Conservation (phyloP, 352 stramenopile genomes). For the Pythium folliculosum region DNA sequence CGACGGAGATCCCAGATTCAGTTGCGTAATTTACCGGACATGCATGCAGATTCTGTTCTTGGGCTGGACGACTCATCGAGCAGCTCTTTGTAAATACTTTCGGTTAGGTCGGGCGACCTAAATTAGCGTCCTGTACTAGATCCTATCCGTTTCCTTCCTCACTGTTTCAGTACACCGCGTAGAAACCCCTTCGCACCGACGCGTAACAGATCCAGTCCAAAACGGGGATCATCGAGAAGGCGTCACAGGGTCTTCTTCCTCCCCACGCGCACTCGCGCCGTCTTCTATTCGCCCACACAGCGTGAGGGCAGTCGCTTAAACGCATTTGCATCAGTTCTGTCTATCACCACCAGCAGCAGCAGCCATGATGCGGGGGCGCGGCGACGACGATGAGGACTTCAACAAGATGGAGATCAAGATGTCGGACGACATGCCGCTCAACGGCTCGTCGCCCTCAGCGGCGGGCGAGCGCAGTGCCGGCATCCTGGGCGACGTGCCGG, state of each 20-base stretch:
- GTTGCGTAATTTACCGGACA: neutral
- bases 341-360: neutral
- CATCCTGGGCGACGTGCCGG: constrained; percentile 30
- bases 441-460: constrained; percentile 14
- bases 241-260: neutral
- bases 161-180: constrained; percentile 4
- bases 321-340: neutral
- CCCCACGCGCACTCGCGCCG: too few relatives aligned
- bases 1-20: constrained; percentile 7
- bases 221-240: constrained; percentile 1
- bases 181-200: neutral
- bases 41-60: neutral
- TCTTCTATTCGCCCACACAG: neutral
- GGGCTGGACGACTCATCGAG: neutral
- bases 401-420: constrained; percentile 36
- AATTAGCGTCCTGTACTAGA: neutral
- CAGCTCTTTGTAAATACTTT: constrained; percentile 8
- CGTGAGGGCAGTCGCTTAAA: neutral
- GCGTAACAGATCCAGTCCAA: neutral
- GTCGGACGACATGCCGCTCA: constrained; percentile 34
- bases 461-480: neutral
- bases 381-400: constrained; percentile 28
- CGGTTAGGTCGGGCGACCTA: neutral
- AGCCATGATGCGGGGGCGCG: constrained; percentile 15
- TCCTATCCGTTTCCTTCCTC: neutral